Percentiles rank a stretch among this genome's conserved stretches.
phyloP scores from a whole-genome alignment of 306 rosid species.

The Casuarina equisetifolia region DNA sequence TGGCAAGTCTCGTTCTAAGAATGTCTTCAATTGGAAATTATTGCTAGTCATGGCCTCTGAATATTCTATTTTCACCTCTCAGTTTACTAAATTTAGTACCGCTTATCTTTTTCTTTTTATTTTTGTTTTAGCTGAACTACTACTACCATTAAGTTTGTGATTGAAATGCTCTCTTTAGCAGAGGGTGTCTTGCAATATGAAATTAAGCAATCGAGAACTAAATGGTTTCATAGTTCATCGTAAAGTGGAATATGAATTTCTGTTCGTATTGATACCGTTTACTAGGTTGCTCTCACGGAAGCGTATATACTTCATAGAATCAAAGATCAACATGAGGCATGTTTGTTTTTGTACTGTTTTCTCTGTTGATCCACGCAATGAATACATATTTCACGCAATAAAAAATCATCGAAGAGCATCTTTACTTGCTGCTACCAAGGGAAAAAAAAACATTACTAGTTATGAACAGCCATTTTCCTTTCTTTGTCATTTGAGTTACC shows the following conservation, averaged over 20 bases:
- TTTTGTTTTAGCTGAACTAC: conserved; percentile 8
- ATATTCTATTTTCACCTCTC: conserved; percentile 1
- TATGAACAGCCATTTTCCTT: not conserved
- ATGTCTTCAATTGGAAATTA: conserved; percentile 6
- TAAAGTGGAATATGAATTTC: not conserved
- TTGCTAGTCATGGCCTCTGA: not conserved
- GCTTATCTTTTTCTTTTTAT: conserved; percentile 21
- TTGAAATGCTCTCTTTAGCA: not conserved
- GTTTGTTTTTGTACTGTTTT: not conserved
- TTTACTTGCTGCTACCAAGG: not conserved
- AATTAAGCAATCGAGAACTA: no score
- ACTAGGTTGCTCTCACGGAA: conserved; percentile 11
- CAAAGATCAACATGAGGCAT: not conserved
- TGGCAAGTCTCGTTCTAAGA: conserved; percentile 15
- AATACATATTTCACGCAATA: not conserved
- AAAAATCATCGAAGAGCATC: not conserved
- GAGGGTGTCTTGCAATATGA: not conserved
- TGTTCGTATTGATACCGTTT: conserved; percentile 3
- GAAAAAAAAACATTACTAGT: not conserved
- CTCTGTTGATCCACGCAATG: conserved; percentile 1
- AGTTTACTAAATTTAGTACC: conserved; percentile 2
- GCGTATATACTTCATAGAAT: not conserved
- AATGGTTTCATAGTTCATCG: not conserved
- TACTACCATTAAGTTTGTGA: not conserved
- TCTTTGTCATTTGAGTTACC: conserved; percentile 11